Conservation (phyloP, 2,329 filamentous ascomycete species). For the Microdochium paspali region DNA sequence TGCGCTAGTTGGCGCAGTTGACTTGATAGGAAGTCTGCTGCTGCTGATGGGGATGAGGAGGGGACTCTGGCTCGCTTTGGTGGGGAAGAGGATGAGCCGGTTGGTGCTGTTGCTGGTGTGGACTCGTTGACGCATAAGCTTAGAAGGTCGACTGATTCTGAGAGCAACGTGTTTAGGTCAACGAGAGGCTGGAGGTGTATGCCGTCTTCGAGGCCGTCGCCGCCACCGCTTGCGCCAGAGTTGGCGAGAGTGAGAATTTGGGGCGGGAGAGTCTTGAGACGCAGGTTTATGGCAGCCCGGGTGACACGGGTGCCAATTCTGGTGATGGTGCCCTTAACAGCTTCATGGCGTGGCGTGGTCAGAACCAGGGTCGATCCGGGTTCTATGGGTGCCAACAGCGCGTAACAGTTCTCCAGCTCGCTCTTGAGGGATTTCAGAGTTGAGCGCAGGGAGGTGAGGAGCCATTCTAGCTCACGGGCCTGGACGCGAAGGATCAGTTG, state of each 20-base stretch:
- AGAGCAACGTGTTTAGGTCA: constrained; percentile 66
- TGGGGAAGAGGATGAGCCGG: constrained; percentile 44
- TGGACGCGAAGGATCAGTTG: constrained; percentile 4
- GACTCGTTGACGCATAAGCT: constrained; percentile 58
- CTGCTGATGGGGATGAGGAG: neutral
- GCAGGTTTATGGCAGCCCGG: constrained; percentile 75
- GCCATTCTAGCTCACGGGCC: constrained; percentile 43
- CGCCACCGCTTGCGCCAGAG: neutral
- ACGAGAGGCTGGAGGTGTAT: constrained; percentile 62
- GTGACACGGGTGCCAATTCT: constrained; percentile 84
- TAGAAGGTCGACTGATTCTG: constrained; percentile 74
- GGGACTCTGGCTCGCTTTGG: constrained; percentile 11
- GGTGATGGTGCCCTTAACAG: constrained; percentile 86
- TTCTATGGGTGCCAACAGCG: constrained; percentile 75
- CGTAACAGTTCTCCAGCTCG: constrained; percentile 81
- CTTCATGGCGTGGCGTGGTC: constrained; percentile 78
- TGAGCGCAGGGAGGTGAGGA: constrained; percentile 37
- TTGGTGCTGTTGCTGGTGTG: constrained; percentile 40
- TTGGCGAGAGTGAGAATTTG: constrained; percentile 39
- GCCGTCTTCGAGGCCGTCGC: neutral
- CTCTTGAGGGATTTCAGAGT: constrained; percentile 41
- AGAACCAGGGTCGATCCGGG: constrained; percentile 83
- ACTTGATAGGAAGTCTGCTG: constrained; percentile 33
- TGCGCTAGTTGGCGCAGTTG: constrained; percentile 47
- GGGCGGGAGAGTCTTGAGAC: constrained; percentile 57